phyloP scores from a whole-genome alignment of 768 basidiomycete species.

The Macrocybe gigantea region DNA sequence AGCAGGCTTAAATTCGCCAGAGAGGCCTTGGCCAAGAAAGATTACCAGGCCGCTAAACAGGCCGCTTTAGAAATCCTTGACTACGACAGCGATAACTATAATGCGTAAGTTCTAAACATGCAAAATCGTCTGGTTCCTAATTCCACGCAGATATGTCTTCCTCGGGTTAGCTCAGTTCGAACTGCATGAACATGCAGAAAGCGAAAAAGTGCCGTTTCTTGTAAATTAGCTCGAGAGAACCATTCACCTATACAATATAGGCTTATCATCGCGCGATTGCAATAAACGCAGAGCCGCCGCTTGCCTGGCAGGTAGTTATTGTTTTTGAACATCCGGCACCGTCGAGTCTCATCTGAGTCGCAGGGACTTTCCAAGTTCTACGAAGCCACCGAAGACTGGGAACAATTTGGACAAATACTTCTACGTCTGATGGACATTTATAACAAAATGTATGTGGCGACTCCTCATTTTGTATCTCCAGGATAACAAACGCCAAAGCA shows the following conservation, averaged over 20 bases:
- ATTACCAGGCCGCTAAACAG: conserved; percentile 62
- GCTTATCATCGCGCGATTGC: conserved; percentile 74
- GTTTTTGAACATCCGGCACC: conserved; percentile 10
- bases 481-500: conserved; percentile 20
- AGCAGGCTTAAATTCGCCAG: conserved; percentile 74
- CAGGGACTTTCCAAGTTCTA: conserved; percentile 74
- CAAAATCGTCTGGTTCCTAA: neutral
- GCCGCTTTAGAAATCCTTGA: conserved; percentile 63
- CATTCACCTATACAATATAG: conserved; percentile 27
- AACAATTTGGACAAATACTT: conserved; percentile 47
- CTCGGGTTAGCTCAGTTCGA: conserved; percentile 77
- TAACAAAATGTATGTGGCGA: conserved; percentile 43
- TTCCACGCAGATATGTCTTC: conserved; percentile 66
- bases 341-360: neutral
- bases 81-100: conserved; percentile 79
- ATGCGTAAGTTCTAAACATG: conserved; percentile 54
- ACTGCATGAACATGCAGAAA: conserved; percentile 59
- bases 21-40: conserved; percentile 70
- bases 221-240: too few relatives aligned
- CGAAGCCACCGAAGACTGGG: conserved; percentile 58
- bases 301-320: conserved; percentile 78
- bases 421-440: conserved; percentile 54
- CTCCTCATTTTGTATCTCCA: neutral
- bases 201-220: conserved; percentile 72
- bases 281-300: conserved; percentile 57